Percentiles rank a stretch among this genome's conserved stretches.
Conservation (phyloP, 176 grass and related monocot species). For the Pontederia paniculata region DNA sequence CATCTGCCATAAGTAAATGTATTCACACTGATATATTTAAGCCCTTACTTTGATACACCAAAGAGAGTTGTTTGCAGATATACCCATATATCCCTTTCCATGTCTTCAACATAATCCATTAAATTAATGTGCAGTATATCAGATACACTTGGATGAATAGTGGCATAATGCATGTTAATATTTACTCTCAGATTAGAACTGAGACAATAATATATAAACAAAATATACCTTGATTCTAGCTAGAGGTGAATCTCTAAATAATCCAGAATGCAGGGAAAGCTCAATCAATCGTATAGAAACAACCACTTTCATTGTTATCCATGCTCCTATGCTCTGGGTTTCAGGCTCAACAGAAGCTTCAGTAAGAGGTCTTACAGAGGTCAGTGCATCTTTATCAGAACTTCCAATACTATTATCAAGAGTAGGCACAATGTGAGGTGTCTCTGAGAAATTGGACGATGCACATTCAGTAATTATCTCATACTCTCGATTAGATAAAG, state of each 20-base stretch:
- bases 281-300: slow-evolving; percentile 73
- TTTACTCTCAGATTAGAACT: neutral
- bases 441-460: slow-evolving; percentile 83
- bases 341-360: slow-evolving; percentile 35
- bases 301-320: slow-evolving; percentile 66
- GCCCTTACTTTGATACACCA: too few species aligned
- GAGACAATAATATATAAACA: neutral
- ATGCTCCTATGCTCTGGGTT: slow-evolving; percentile 32
- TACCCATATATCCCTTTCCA: too few species aligned
- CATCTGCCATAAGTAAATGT: too few species aligned
- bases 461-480: slow-evolving; percentile 90
- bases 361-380: slow-evolving; percentile 33
- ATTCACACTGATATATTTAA: too few species aligned
- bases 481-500: slow-evolving; percentile 83
- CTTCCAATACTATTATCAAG: slow-evolving; percentile 38
- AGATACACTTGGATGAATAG: too few species aligned
- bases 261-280: slow-evolving; percentile 85
- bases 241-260: slow-evolving; percentile 72
- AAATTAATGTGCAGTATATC: too few species aligned
- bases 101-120: too few species aligned
- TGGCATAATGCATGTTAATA: too few species aligned
- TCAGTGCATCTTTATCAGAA: slow-evolving; percentile 31
- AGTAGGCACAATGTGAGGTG: slow-evolving; percentile 52
- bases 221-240: slow-evolving; percentile 57
- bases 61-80: too few species aligned